Evolutionary conservation across 129 eudicot genomes (phyloP).

Genomic region (Lonicera japonica): DNA sequence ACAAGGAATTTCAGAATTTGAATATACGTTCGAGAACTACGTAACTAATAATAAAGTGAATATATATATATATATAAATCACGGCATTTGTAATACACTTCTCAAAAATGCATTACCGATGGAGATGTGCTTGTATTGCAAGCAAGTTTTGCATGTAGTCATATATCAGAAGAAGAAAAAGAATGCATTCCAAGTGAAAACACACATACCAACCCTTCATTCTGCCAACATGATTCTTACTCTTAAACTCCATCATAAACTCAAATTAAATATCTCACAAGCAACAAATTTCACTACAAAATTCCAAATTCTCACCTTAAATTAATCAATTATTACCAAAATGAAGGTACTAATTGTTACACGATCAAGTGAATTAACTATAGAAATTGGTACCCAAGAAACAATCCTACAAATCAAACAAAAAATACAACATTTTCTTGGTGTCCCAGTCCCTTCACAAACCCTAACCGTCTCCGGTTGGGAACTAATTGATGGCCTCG

Average conservation of each 20-base stretch:
- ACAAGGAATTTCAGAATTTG: no score
- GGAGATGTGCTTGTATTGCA: neutral
- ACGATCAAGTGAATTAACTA: conserved; percentile 24
- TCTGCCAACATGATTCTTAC: conserved; percentile 25
- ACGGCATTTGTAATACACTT: no score
- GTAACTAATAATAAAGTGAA: no score
- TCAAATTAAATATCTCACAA: neutral
- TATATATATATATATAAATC: no score
- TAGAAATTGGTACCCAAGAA: conserved; percentile 40
- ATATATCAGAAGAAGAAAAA: conserved; percentile 6
- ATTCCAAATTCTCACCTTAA: neutral
- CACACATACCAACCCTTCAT: conserved; percentile 27
- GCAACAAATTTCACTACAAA: neutral
- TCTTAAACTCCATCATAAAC: neutral
- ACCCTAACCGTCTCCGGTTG: conserved; percentile 49
- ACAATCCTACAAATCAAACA: conserved; percentile 42
- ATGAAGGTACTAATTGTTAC: conserved; percentile 38
- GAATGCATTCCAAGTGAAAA: conserved; percentile 9
- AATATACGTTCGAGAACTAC: no score
- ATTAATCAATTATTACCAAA: neutral
- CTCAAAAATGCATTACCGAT: neutral
- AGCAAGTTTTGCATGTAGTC: conserved; percentile 17
- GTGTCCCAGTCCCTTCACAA: conserved; percentile 8
- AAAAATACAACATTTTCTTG: conserved; percentile 24
- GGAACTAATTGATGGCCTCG: conserved; percentile 81